A percentile compares a stretch with the other conserved stretches of the same genome.
phyloP scores from a whole-genome alignment of 176 grass and related monocot genomes.

The Eragrostis curvula region DNA sequence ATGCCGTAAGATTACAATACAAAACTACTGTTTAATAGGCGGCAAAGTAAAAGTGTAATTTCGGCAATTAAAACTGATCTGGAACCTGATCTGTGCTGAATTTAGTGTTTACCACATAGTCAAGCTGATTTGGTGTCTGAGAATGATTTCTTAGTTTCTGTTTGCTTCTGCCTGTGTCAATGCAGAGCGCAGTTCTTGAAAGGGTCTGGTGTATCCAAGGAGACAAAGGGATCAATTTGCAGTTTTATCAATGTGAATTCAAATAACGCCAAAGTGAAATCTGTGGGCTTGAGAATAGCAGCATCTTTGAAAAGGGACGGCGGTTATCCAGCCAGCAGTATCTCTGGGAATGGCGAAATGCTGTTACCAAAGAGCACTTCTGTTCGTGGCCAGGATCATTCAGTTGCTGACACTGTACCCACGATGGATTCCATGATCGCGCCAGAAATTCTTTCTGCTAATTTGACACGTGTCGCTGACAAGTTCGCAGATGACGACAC shows the following conservation, averaged over 20 bases:
- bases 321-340: conserved; percentile 7
- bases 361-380: conserved; percentile 54
- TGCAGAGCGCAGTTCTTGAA: conserved; percentile 39
- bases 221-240: conserved; percentile 27
- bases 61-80: conserved; percentile 6
- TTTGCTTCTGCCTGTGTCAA: conserved; percentile 5
- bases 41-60: neutral
- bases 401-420: conserved; percentile 33
- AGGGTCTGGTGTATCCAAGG: conserved; percentile 25
- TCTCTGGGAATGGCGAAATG: conserved; percentile 15
- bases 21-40: neutral
- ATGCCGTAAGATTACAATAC: neutral
- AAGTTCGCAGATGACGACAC: conserved; percentile 43
- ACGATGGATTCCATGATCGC: conserved; percentile 40
- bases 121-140: neutral
- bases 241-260: conserved; percentile 14
- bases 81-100: neutral
- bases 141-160: conserved; percentile 3
- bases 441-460: conserved; percentile 45
- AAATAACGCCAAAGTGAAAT: conserved; percentile 43
- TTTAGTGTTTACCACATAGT: neutral
- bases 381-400: conserved; percentile 65
- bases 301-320: conserved; percentile 50
- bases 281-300: conserved; percentile 20
- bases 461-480: conserved; percentile 34